A percentile compares a stretch with the other conserved stretches of the same genome.
These are phyloP conservation scores for Puccinia coronata DNA, from an alignment of 1,284 basidiomycete genomes.

Conservation along the genomic window DNA sequence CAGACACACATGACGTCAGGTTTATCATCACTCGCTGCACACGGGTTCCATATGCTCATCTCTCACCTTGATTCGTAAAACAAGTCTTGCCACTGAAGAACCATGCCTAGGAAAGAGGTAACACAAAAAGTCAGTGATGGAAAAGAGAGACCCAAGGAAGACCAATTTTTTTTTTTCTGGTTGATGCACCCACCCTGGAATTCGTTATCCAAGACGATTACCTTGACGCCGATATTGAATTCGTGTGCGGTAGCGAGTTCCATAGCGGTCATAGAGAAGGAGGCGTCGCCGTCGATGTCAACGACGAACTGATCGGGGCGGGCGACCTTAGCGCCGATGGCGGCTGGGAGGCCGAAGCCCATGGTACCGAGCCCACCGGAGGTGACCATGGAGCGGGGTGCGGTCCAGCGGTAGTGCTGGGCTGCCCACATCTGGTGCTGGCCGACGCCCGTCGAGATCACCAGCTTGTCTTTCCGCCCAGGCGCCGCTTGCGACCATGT, in stretches of 20 bases:
- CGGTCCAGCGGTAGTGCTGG: slow-evolving; percentile 86
- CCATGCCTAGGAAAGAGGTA: slow-evolving; percentile 96
- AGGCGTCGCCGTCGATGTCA: slow-evolving; percentile 96
- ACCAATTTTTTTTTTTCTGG: no score
- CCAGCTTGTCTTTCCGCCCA: slow-evolving; percentile 78
- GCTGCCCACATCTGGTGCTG: slow-evolving; percentile 99
- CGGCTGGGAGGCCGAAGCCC: slow-evolving; percentile 93
- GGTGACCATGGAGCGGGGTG: slow-evolving; percentile 85
- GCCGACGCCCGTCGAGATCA: slow-evolving; percentile 91
- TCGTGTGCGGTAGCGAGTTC: slow-evolving; percentile 91
- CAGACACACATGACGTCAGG: no score
- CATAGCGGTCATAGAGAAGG: slow-evolving; percentile 99
- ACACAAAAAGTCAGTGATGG: not conserved
- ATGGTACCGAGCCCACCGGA: slow-evolving; percentile 93
- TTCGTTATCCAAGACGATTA: slow-evolving; percentile 60
- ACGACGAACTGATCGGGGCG: slow-evolving; percentile 89
- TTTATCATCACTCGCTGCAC: not conserved
- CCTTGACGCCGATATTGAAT: slow-evolving; percentile 91
- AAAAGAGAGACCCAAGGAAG: no score
- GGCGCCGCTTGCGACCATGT: slow-evolving; percentile 64
- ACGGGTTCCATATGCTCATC: no score
- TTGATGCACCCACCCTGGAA: slow-evolving; percentile 59
- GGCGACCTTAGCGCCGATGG: slow-evolving; percentile 95
- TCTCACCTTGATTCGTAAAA: slow-evolving; percentile 22
- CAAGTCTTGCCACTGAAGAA: slow-evolving; percentile 94